A percentile compares a stretch with the other conserved stretches of the same genome.
Conservation (phyloP, 345 rosid genomes). For the Ricinus communis region DNA sequence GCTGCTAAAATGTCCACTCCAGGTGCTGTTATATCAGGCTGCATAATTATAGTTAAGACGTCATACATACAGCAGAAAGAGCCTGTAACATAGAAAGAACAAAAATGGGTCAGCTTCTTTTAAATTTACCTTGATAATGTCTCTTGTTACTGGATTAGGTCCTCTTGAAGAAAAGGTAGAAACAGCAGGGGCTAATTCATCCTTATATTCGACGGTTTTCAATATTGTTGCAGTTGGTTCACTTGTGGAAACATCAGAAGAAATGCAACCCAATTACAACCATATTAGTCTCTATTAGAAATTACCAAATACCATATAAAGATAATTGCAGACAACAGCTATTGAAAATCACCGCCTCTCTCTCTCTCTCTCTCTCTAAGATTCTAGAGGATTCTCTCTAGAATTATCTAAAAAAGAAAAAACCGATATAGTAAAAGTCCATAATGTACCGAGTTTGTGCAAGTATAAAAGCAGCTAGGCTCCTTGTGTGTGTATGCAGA, state of each 20-base stretch:
- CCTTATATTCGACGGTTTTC: constrained; percentile 20
- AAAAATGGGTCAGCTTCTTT: background rate
- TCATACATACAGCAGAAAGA: background rate
- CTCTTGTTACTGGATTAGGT: constrained; percentile 34
- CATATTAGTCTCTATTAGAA: no score
- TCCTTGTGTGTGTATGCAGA: no score
- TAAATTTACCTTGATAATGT: constrained; percentile 32
- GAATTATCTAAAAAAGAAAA: no score
- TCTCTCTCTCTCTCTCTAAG: no score
- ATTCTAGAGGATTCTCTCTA: no score
- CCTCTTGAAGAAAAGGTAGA: constrained; percentile 40
- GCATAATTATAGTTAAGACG: background rate
- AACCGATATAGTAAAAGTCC: no score
- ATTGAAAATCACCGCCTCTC: no score
- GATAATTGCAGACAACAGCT: no score
- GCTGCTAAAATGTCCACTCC: constrained; percentile 49
- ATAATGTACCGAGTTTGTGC: no score
- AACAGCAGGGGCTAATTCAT: constrained; percentile 28
- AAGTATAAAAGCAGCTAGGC: no score
- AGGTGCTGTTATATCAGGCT: constrained; percentile 45
- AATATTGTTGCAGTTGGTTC: constrained; percentile 35
- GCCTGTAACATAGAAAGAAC: background rate
- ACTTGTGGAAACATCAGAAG: constrained; percentile 1
- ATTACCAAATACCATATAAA: no score
- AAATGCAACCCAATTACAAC: background rate